These are phyloP conservation scores for Phylloporus sp. DNA, from an alignment of 768 basidiomycete genomes.

Conservation along the genomic window DNA sequence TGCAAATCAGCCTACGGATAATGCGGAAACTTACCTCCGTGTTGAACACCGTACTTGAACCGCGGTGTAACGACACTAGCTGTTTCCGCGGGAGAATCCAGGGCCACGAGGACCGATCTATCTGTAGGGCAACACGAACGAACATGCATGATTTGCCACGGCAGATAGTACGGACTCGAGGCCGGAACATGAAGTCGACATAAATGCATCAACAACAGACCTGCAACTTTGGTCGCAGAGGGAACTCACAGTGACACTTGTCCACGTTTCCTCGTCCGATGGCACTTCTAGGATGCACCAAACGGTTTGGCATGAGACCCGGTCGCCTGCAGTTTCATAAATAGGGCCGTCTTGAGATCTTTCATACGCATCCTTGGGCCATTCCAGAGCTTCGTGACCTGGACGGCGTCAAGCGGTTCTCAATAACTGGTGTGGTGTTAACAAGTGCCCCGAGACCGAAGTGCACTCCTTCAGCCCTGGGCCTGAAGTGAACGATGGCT, in stretches of 20 bases:
- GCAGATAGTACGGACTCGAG: not conserved
- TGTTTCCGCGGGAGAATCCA: slow-evolving; percentile 61
- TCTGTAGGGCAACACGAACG: slow-evolving; percentile 37
- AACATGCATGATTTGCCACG: not conserved
- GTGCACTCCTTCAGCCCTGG: slow-evolving; percentile 60
- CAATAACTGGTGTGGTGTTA: no score
- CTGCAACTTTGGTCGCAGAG: no score
- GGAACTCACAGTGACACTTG: slow-evolving; percentile 53
- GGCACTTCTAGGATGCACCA: slow-evolving; percentile 75
- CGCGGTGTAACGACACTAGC: slow-evolving; percentile 41
- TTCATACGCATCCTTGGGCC: no score
- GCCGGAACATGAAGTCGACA: no score
- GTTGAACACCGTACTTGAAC: slow-evolving; percentile 61
- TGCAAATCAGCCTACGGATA: not conserved
- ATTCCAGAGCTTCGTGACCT: no score
- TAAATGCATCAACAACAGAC: not conserved
- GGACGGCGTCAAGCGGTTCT: no score
- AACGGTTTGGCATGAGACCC: slow-evolving; percentile 68
- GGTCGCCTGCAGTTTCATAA: no score
- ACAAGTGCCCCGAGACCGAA: no score
- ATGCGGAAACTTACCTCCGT: slow-evolving; percentile 33
- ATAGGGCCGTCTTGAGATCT: no score
- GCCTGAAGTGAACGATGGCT: slow-evolving; percentile 74
- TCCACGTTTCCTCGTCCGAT: slow-evolving; percentile 31
- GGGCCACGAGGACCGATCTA: slow-evolving; percentile 63